These are phyloP conservation scores for Ophiostoma perfectum DNA, from an alignment of 2,329 filamentous ascomycete species.

Conservation along the genomic window DNA sequence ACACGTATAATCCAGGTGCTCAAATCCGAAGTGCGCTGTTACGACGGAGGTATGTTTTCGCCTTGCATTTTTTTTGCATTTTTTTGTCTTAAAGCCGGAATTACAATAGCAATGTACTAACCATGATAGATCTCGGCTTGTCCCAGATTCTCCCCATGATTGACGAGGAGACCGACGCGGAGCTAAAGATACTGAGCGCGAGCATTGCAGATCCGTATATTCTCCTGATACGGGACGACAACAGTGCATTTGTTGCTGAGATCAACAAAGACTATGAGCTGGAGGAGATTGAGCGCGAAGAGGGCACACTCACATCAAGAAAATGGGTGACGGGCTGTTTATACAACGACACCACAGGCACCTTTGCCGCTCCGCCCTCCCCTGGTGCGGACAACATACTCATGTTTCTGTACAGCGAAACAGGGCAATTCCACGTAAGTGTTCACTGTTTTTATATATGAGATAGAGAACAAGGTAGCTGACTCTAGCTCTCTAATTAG, in stretches of 20 bases:
- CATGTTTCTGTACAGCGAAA: slow-evolving; percentile 69
- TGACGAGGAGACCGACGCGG: slow-evolving; percentile 80
- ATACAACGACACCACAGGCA: slow-evolving; percentile 61
- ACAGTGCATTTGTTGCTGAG: slow-evolving; percentile 70
- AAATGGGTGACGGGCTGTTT: slow-evolving; percentile 82
- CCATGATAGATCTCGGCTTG: slow-evolving; percentile 62
- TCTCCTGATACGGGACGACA: slow-evolving; percentile 76
- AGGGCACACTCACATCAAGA: slow-evolving; percentile 50
- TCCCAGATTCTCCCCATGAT: slow-evolving; percentile 89
- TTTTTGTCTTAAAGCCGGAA: no score
- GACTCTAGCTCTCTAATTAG: slow-evolving; percentile 39
- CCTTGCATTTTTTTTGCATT: no score
- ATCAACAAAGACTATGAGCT: slow-evolving; percentile 78
- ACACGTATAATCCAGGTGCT: slow-evolving; percentile 82
- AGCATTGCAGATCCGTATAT: slow-evolving; percentile 86
- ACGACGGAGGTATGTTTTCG: slow-evolving; percentile 54
- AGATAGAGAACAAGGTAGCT: neutral
- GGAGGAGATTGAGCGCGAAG: slow-evolving; percentile 68
- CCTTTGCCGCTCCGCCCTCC: slow-evolving; percentile 44
- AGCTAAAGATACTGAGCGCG: slow-evolving; percentile 70
- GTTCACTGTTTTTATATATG: neutral
- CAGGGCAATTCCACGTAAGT: slow-evolving; percentile 65
- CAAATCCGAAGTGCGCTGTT: slow-evolving; percentile 79
- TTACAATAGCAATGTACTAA: no score
- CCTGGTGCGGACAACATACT: slow-evolving; percentile 48